Conservation (phyloP, 2,329 filamentous ascomycete species). For the Stromatinia cepivora region DNA sequence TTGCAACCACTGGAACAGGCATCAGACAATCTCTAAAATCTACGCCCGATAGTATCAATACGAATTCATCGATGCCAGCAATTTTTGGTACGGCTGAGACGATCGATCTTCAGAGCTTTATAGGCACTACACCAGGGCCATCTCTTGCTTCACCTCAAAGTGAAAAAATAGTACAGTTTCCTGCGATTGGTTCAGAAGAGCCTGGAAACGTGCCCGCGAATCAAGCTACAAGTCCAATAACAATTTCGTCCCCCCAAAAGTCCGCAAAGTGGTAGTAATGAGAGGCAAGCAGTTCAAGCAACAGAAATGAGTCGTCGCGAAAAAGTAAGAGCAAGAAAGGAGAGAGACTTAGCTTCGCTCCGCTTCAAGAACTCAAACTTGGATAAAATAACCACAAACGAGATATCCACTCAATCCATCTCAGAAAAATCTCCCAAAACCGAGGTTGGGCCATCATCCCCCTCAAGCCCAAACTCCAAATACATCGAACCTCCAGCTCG, state of each 20-base stretch:
- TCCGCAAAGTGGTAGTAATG: neutral
- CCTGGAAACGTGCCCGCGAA: neutral
- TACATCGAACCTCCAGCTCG: neutral
- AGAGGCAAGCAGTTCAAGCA: neutral
- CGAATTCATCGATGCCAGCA: neutral
- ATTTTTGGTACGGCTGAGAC: conserved; percentile 18
- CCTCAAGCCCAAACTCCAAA: neutral
- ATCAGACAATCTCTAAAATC: conserved; percentile 17
- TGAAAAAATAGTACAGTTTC: neutral
- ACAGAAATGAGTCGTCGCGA: conserved; percentile 29
- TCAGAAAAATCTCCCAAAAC: neutral
- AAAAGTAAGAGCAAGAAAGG: conserved; percentile 32
- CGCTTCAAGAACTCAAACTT: neutral
- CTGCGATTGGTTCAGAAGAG: neutral
- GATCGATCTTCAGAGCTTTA: conserved; percentile 11
- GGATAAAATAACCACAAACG: neutral
- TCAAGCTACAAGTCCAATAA: neutral
- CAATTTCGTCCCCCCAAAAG: neutral
- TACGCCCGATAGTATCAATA: conserved; percentile 14
- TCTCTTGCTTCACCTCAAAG: neutral
- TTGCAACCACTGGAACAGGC: conserved; percentile 6
- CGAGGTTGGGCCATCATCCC: neutral
- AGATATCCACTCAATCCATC: neutral
- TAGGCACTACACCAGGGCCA: neutral
- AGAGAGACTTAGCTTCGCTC: conserved; percentile 33